Evolutionary conservation across 169 alveolate genomes (phyloP), one percentile per base, ranked within the genome.

Genomic region (Cyclospora cayetanensis): DNA sequence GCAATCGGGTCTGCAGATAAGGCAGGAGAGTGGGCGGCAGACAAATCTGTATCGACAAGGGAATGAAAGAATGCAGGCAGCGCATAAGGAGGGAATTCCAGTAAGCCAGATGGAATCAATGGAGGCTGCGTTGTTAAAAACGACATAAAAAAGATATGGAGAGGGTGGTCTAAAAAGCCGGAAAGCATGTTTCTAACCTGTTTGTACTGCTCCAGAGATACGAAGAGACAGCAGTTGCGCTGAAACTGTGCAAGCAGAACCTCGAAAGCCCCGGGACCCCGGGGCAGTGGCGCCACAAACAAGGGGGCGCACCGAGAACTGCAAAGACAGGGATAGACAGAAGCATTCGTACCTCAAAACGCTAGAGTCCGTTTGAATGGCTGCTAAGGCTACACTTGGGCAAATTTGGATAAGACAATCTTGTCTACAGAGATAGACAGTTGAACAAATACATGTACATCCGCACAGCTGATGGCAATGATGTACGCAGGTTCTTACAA

Each of bases 221-320:
- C 31, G 22, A 66, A 31, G 42, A 66, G 41, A 27, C 79, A 66
- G 43, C 39, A 66, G 79, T 66, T 66, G 9, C 43, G 35, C 31
- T 66, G 39, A 66, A 66, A 66, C 41, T 66, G 79, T 4, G 31
- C 9, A 7, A 66, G 31, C 2, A 66, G 22, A 4, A 31, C 20
- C 31, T 66, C 79, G 31, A 66, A 66, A 42, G 79, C 37, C 79
- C 79, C 42, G 43, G 79, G 79, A 42, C 79, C 79, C n/a, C 60
- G 60, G n/a, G 60, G 60, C 60, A 46, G 60, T 11, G 60, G 60
- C 60, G 15, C 60, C 7, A 46, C 15, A 15, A 46, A 46, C n/a
- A 15, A 11, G 60, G 60, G 60, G 60, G 60, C 60, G 15, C 15
- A 11, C 15, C 60, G 60, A 15, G 60, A 46, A 15, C 60, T 46